Base-by-base conservation (phyloP, 169 alveolate genomes). In the Plasmodium gonderi region DNA sequence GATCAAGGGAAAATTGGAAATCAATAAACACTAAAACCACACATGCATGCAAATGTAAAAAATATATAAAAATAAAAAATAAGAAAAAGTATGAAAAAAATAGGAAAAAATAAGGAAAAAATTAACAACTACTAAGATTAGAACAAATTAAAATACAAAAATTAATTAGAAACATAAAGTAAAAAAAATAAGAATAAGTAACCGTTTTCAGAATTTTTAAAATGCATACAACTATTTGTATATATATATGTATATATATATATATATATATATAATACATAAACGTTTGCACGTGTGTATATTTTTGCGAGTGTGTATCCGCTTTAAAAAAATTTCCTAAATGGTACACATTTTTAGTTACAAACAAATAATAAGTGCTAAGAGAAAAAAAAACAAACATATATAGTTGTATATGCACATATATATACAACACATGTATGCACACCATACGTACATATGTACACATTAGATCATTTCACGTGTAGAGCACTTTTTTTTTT, bases 91-190 rank as follows among this genome's bases (percentile, higher is more conserved):
- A 8, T 23, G 20, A 47, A 78, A 26, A 14, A 78, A 47, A 77
- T n/a, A 44, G 20, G 5, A 33, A n/a, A 26, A 77, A 77, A 78
- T n/a, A 49, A 20, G 40, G 47, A 31, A 17, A 47, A 78, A 47
- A 40, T 47, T n/a, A 54, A 31, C 69, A 17, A 60, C 26, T 60
- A 60, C 26, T 23, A 60, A 8, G 7, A n/a, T 26, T 78, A 77
- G 69, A 67, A 78, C 47, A 51, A 23, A 78, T 78, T 78, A 49
- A 78, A 47, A 78, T 51, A 40, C 76, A 33, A 78, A 78, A 49
- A 49, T 51, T 49, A 78, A 26, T 47, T 49, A 49, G 47, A 23
- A 78, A 36, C 40, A 51, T 47, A 40, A 23, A 78, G 47, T 45
- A 77, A 44, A 29, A 45, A 49, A 45, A 14, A 44, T 0, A 44